Percentiles rank a stretch among this genome's conserved stretches.
Conservation (phyloP, 1,284 basidiomycete genomes). For the Hortiboletus rubellus region DNA sequence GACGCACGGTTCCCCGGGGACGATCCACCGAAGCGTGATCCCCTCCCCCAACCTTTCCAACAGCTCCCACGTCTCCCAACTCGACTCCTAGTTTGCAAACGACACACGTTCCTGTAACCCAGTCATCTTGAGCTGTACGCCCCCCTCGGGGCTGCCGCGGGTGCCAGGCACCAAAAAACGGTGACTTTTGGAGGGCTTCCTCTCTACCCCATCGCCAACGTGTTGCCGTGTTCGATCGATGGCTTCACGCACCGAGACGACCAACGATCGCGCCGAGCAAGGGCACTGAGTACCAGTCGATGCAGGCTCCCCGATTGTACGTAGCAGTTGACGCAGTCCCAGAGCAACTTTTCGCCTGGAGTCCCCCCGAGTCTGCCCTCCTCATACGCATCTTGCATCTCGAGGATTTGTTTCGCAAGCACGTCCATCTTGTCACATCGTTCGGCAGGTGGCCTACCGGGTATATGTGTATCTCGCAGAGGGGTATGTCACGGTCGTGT, state of each 20-base stretch:
- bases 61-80: conserved; percentile 49
- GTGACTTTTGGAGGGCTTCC: conserved; percentile 56
- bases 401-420: conserved; percentile 23
- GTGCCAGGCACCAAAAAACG: conserved; percentile 80
- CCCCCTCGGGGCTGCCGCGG: conserved; percentile 38
- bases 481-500: conserved; percentile 45
- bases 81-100: conserved; percentile 46
- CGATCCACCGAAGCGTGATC: conserved; percentile 40
- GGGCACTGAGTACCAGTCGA: conserved; percentile 35
- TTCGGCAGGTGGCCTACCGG: conserved; percentile 27
- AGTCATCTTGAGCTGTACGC: conserved; percentile 61
- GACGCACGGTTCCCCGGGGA: conserved; percentile 34
- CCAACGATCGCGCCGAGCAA: conserved; percentile 48
- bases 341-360: conserved; percentile 45
- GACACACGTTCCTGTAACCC: conserved; percentile 57
- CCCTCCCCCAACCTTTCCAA: conserved; percentile 45
- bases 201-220: conserved; percentile 42
- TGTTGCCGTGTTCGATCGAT: neutral
- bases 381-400: conserved; percentile 21
- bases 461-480: conserved; percentile 33
- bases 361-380: conserved; percentile 18
- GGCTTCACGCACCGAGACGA: conserved; percentile 47
- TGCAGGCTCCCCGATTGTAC: conserved; percentile 24
- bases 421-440: conserved; percentile 28
- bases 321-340: conserved; percentile 61